Conservation (phyloP, 352 stramenopile genomes). For the Phytophthora sp. region DNA sequence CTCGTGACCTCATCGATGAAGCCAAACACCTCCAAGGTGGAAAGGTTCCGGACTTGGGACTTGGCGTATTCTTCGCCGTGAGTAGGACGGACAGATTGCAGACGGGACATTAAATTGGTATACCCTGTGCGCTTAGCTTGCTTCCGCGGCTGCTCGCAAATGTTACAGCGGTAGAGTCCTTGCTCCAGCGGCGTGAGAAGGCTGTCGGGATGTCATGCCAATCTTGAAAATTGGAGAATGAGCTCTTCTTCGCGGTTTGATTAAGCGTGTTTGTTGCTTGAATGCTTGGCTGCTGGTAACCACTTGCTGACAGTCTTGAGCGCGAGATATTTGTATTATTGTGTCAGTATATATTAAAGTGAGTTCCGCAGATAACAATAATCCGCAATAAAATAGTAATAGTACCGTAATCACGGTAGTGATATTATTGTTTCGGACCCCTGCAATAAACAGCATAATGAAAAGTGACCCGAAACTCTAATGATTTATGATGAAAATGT, state of each 20-base stretch:
- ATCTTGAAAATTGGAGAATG: too few relatives aligned
- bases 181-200: conserved; percentile 17
- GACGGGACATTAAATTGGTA: not conserved
- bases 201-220: too few relatives aligned
- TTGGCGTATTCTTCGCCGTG: not conserved
- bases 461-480: too few relatives aligned
- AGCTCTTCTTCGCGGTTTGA: too few relatives aligned
- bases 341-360: not conserved
- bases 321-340: too few relatives aligned
- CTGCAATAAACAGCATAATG: too few relatives aligned
- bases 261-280: not conserved
- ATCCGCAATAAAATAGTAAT: not conserved
- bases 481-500: too few relatives aligned
- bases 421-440: too few relatives aligned
- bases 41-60: not conserved
- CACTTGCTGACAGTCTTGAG: too few relatives aligned
- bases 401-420: not conserved
- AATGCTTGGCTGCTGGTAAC: not conserved
- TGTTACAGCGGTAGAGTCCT: conserved; percentile 26
- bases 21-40: not conserved
- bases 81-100: not conserved
- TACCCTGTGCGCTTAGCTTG: conserved; percentile 14
- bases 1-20: not conserved
- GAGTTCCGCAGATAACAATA: not conserved
- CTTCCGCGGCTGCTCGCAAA: conserved; percentile 36